phyloP scores from a whole-genome alignment of 2,329 filamentous ascomycete species.

The Pyricularia pennisetigena region DNA sequence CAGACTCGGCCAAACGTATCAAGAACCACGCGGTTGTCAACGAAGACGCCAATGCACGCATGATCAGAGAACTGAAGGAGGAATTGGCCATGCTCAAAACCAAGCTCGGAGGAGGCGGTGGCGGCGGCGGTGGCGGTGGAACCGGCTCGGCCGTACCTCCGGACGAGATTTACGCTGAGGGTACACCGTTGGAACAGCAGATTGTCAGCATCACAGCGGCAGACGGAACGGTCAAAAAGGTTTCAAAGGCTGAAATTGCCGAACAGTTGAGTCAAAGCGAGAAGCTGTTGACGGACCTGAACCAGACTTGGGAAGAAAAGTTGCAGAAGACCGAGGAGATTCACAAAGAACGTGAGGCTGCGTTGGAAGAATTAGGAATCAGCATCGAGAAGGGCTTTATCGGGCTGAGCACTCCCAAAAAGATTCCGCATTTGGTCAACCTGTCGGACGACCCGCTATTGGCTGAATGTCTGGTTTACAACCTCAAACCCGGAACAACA shows the following conservation, averaged over 20 bases:
- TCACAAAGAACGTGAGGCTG: conserved; percentile 92
- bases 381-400: conserved; percentile 98
- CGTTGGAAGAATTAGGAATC: conserved; percentile 92
- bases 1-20: conserved; percentile 95
- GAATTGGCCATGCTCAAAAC: conserved; percentile 77
- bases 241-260: conserved; percentile 95
- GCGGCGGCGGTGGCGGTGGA: conserved; percentile 26
- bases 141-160: conserved; percentile 42
- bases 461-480: conserved; percentile 94
- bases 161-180: conserved; percentile 83
- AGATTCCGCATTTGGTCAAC: conserved; percentile 98
- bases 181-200: conserved; percentile 87
- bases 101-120: conserved; percentile 56
- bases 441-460: conserved; percentile 89
- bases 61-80: conserved; percentile 97
- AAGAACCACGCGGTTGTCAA: conserved; percentile 91
- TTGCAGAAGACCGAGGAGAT: conserved; percentile 85
- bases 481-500: conserved; percentile 89
- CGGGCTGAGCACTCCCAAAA: conserved; percentile 90
- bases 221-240: conserved; percentile 84
- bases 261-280: conserved; percentile 95
- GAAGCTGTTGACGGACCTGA: conserved; percentile 89
- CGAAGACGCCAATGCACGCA: conserved; percentile 95
- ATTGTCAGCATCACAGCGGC: conserved; percentile 86
- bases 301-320: conserved; percentile 98